A percentile compares a stretch with the other conserved stretches of the same genome.
phyloP scores from a whole-genome alignment of 2,329 filamentous ascomycete species.

The Phialocephala sp. region DNA sequence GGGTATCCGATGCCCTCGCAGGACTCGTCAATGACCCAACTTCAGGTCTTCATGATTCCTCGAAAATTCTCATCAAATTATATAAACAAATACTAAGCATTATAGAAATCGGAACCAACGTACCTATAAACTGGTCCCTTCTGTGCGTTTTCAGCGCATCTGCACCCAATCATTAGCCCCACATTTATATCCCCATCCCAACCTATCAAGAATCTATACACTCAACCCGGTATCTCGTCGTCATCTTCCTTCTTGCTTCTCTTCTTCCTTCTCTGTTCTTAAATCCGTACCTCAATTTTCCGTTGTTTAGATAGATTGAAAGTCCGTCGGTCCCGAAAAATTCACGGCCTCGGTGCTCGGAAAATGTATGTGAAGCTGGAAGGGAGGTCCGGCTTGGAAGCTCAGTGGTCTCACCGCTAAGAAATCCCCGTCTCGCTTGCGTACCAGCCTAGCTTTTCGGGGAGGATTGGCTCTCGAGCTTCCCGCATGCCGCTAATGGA shows the following conservation, averaged over 20 bases:
- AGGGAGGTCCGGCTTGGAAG: not conserved
- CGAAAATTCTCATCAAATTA: not conserved
- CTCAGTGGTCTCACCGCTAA: conserved; percentile 5
- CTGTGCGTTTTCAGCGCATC: conserved; percentile 82
- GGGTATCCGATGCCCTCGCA: not conserved
- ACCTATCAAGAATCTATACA: conserved; percentile 54
- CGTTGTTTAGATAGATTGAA: not conserved
- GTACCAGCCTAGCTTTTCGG: not conserved
- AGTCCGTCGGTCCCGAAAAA: conserved; percentile 3
- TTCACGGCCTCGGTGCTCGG: not conserved
- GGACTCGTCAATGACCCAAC: conserved; percentile 4
- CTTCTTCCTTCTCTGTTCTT: not conserved
- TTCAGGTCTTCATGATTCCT: conserved; percentile 20
- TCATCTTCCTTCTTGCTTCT: conserved; percentile 53
- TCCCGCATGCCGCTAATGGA: not conserved
- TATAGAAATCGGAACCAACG: conserved; percentile 26
- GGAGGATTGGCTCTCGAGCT: not conserved
- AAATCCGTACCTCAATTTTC: not conserved
- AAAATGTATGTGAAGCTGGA: not conserved
- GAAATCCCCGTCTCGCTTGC: not conserved
- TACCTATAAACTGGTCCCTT: conserved; percentile 86
- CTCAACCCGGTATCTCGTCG: conserved; percentile 72
- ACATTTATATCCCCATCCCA: not conserved
- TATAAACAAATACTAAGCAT: not conserved
- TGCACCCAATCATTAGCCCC: conserved; percentile 40